Evolutionary conservation across 208 protist genomes (phyloP).

Genomic region (Leishmania lainsoni): DNA sequence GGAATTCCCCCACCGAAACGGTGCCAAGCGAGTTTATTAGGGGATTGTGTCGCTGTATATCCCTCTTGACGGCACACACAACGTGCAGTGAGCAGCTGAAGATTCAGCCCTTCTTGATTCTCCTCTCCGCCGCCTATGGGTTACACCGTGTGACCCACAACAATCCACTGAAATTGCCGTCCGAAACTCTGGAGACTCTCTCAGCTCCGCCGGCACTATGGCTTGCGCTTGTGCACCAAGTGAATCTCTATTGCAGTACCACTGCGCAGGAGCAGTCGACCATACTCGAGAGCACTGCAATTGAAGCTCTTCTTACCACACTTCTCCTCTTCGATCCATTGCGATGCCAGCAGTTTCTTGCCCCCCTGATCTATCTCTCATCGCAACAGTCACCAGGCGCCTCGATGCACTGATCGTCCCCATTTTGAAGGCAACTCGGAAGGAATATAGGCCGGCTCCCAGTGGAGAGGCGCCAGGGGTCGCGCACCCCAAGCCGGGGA

Average conservation of each 20-base stretch:
- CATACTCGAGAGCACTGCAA: not conserved
- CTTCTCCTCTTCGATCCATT: constrained; percentile 23
- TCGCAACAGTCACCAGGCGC: not conserved
- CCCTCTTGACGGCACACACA: constrained; percentile 20
- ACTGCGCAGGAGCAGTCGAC: not conserved
- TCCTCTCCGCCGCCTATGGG: constrained; percentile 66
- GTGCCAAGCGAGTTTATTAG: not conserved
- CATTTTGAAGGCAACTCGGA: not conserved
- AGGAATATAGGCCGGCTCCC: not conserved
- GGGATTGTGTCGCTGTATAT: constrained; percentile 19
- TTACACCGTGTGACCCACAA: constrained; percentile 39
- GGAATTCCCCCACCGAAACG: not conserved
- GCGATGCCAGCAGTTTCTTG: constrained; percentile 10
- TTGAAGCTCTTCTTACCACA: constrained; percentile 32
- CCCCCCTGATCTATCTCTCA: constrained; percentile 5
- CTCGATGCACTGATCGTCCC: constrained; percentile 14
- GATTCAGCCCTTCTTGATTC: constrained; percentile 59
- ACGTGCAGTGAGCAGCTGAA: constrained; percentile 65
- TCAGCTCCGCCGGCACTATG: constrained; percentile 46
- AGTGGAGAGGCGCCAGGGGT: not conserved
- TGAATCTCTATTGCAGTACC: constrained; percentile 18
- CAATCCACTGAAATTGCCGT: constrained; percentile 16
- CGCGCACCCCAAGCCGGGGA: not conserved
- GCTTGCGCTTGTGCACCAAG: constrained; percentile 57
- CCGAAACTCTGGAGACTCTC: constrained; percentile 23